These are phyloP conservation scores for Starmerella sirachaensis DNA, from an alignment of 805 yeast genomes.

Conservation along the genomic window DNA sequence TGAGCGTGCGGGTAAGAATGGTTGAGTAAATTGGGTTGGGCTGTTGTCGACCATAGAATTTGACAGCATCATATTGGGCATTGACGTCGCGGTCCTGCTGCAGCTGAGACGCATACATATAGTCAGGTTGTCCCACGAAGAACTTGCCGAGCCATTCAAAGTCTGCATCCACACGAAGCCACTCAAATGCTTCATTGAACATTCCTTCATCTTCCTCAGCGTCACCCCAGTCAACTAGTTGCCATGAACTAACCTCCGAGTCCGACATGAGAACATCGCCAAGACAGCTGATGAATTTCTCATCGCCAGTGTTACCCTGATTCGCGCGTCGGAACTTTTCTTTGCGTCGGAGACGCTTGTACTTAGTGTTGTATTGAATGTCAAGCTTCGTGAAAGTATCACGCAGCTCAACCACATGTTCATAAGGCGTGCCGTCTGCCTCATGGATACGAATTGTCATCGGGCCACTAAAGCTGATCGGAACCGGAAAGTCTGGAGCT, in stretches of 20 bases:
- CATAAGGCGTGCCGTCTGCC: conserved; percentile 97
- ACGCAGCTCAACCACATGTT: conserved; percentile 85
- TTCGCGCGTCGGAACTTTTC: conserved; percentile 32
- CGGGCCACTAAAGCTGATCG: conserved; percentile 51
- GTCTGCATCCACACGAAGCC: conserved; percentile 97
- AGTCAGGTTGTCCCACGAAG: conserved; percentile 77
- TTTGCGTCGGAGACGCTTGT: conserved; percentile 64
- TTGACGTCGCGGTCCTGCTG: conserved; percentile 94
- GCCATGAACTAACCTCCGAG: conserved; percentile 59
- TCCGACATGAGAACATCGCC: conserved; percentile 66
- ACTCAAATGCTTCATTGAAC: conserved; percentile 82
- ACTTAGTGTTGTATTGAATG: conserved; percentile 89
- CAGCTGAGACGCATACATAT: conserved; percentile 87
- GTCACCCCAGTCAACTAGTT: conserved; percentile 52
- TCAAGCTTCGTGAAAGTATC: conserved; percentile 79
- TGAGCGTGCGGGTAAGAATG: conserved; percentile 59
- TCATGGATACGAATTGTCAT: conserved; percentile 96
- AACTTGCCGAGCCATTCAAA: conserved; percentile 89
- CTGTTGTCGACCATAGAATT: conserved; percentile 56
- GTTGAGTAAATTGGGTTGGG: conserved; percentile 63
- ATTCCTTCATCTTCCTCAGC: conserved; percentile 63
- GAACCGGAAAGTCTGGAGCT: conserved; percentile 9
- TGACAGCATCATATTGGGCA: conserved; percentile 79
- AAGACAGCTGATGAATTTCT: conserved; percentile 40
- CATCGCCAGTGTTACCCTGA: conserved; percentile 22